Percentiles rank a stretch among this genome's conserved stretches.
These are phyloP conservation scores for Boletus edulis DNA, from an alignment of 768 basidiomycete species.

Conservation along the genomic window DNA sequence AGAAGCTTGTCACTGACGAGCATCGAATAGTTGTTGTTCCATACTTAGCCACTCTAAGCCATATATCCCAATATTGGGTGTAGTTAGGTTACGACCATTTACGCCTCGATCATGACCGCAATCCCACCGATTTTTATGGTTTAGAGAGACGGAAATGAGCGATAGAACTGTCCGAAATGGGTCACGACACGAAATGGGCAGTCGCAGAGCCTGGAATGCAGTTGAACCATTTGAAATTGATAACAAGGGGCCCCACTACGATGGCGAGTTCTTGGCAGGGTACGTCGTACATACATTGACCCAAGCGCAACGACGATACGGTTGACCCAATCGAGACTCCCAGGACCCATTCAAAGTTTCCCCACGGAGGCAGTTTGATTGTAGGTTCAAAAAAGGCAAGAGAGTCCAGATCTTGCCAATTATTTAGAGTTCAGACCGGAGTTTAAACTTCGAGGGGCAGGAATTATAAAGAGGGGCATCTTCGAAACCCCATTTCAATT, in stretches of 20 bases:
- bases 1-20: conserved; percentile 3
- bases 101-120: conserved; percentile 19
- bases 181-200: background rate
- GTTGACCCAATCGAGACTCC: too few species aligned
- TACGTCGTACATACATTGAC: too few species aligned
- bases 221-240: conserved; percentile 27
- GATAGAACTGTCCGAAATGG: background rate
- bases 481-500: conserved; percentile 26
- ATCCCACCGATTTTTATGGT: conserved; percentile 5
- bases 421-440: conserved; percentile 42
- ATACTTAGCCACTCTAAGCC: conserved; percentile 17
- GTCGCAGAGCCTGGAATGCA: background rate
- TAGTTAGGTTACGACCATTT: conserved; percentile 24
- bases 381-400: conserved; percentile 18
- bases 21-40: conserved; percentile 21
- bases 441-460: conserved; percentile 40
- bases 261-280: conserved; percentile 1
- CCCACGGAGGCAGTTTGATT: conserved; percentile 21
- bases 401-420: conserved; percentile 20
- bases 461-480: conserved; percentile 44
- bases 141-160: conserved; percentile 14
- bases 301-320: too few species aligned
- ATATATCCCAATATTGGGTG: background rate
- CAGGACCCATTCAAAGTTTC: background rate
- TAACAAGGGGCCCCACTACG: conserved; percentile 7